Conservation (phyloP, 2,329 filamentous ascomycete genomes). For the Trichoderma koningiopsis region DNA sequence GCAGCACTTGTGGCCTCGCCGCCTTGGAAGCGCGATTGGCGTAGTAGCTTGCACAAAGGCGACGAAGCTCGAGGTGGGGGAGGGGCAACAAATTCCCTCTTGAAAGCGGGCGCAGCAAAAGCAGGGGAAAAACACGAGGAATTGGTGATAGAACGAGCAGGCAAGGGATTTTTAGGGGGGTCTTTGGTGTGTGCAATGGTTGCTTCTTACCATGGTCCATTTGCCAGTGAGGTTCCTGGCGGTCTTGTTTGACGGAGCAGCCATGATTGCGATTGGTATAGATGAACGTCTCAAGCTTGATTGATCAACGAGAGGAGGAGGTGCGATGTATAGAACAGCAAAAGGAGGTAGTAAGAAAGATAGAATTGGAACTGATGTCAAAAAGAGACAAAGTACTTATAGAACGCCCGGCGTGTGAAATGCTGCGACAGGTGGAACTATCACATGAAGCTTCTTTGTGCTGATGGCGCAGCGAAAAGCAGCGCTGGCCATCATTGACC, state of each 20-base stretch:
- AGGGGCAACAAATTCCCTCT: conserved; percentile 1
- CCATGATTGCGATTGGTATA: conserved; percentile 56
- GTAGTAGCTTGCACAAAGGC: neutral
- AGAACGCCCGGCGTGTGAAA: conserved; percentile 13
- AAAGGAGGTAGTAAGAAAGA: neutral
- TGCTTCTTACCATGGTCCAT: conserved; percentile 65
- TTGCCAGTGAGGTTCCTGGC: conserved; percentile 68
- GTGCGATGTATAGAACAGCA: neutral
- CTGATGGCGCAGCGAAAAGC: neutral
- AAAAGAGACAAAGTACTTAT: neutral
- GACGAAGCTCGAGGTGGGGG: conserved; percentile 9
- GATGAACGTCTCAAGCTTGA: neutral
- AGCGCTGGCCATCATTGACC: conserved; percentile 4
- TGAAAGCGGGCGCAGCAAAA: neutral
- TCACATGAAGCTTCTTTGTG: conserved; percentile 13
- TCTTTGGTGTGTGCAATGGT: neutral
- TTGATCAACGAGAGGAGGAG: neutral
- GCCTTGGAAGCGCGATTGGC: conserved; percentile 21
- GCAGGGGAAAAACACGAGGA: neutral
- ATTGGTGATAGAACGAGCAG: neutral
- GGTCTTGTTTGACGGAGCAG: conserved; percentile 68
- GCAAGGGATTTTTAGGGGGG: neutral
- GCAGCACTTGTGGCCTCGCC: neutral
- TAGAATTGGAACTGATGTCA: neutral
- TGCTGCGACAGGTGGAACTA: conserved; percentile 17